Evolutionary conservation across 768 basidiomycete genomes (phyloP), one percentile per base, ranked within the genome.

Genomic region (Boletales sp.): DNA sequence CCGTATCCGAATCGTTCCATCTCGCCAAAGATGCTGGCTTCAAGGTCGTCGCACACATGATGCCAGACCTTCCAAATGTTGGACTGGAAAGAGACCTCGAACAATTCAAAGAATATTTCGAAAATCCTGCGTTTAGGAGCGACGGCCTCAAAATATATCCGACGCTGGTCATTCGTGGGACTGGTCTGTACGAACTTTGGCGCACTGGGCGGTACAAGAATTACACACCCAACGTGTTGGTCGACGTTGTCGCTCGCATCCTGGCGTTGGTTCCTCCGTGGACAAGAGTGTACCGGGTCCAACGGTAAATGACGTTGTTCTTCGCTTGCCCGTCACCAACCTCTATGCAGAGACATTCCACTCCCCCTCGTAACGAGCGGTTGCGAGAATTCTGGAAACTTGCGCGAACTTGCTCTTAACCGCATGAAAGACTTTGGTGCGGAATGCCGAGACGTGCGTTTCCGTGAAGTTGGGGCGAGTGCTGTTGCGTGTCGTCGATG

Each of bases 11-110:
- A 68, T 90, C 88, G 12, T 99, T 99, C 72, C 95, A 98, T 63
- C 83, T 99, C 60, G 87, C 94, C 17, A 99, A 99, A 68, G 95
- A 99, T 61, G 96, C 95, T 2, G 96, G 96, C 5, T 99, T 96
- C 85, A 99, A 99, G 71, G 94, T 99, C 48, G 96, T 99, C 28
- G 94, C 94, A 17, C 96, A 99, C 66, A 98, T 98, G 96, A 99
- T 99, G 94, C 94, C 94, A 13, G 95, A 99, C 68, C 80, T 98
- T 9, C 95, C 95, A 9, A 99, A 99, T 65, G 91, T 98, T 50
- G 96, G 96, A 32, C 79, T 95, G 51, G 96, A 98, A 72, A 83
- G 96, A 49, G 96, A 99, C 69, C 81, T 99, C 41, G 94, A 94
- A 62, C 96, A 98, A 63, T 99, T 99, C 79, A 94, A 96, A 67